Base-by-base conservation (phyloP, 225 moss, liverwort and hornwort genomes). In the Thuidium tamariscinum region DNA sequence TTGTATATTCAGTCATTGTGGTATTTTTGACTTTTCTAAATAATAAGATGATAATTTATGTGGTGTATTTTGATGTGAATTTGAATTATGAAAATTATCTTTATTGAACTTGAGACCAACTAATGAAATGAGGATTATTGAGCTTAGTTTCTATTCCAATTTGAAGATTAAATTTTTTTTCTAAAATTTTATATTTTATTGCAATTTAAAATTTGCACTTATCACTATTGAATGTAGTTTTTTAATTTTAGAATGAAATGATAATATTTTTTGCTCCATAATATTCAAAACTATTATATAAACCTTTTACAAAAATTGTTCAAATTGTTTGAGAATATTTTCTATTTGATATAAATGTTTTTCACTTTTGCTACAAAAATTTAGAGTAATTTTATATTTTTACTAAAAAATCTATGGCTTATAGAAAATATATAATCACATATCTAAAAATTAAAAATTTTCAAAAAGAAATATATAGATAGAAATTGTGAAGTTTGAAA, bases 231-330 rank as follows among this genome's bases (percentile, higher is more conserved):
- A 26, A 3, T 9, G 3, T 26, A 9, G 1, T 42, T 15, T 70
- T 26, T 3, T 70, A 25, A 41, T 14, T 25, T 69, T 25, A 25
- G 25, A 14, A 69, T 41, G 25, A 41, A 39, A 25, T 8, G 4
- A 0, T 25, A 4, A 23, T 25, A 2, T 39, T 13, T 46, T 18
- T n/a, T 65, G 16, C 5, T 22, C 16, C 10, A 30, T 10, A 17
- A 44, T 72, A 0, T 42, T 72, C 46, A 9, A 27, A 72, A 42
- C 6, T 73, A 22, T 37, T 17, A 37, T 4, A 67, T 37, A 37
- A 22, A 66, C 3, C 1, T 37, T 20, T 3, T 0, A 1, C 5
- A 36, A 6, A 21, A n/a, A n/a, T n/a, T n/a, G 6, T 10, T 10
- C 2, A n/a, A 0, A 8, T n/a, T 20, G 36, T 63, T 19, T 36